Evolutionary conservation across 345 rosid species (phyloP).

Genomic region (Hibiscus tridactylites): DNA sequence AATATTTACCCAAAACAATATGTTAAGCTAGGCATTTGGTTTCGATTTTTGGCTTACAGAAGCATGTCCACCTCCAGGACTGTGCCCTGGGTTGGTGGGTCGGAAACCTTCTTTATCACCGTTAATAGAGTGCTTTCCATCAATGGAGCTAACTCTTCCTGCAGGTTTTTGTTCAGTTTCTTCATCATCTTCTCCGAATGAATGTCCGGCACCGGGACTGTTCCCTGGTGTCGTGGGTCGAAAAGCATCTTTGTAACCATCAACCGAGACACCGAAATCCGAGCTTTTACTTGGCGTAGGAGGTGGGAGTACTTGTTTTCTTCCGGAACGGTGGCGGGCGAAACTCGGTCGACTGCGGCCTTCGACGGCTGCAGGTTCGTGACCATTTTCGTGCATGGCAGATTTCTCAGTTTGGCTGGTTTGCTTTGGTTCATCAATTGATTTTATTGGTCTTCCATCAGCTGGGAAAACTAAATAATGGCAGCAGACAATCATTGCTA

Average conservation of each 20-base stretch:
- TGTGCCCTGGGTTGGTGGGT: constrained; percentile 38
- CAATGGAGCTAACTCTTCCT: neutral
- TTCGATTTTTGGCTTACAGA: neutral
- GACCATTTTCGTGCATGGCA: neutral
- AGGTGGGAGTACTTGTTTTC: neutral
- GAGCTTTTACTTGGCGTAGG: neutral
- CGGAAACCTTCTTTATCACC: constrained; percentile 23
- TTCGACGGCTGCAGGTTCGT: neutral
- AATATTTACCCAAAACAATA: neutral
- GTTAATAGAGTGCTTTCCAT: constrained; percentile 6
- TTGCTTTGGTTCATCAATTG: neutral
- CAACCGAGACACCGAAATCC: neutral
- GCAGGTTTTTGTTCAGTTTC: neutral
- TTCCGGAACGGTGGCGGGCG: neutral
- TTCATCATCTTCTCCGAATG: neutral
- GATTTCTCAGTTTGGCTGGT: neutral
- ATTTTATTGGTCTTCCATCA: constrained; percentile 29
- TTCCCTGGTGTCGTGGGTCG: constrained; percentile 29
- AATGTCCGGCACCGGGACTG: constrained; percentile 36
- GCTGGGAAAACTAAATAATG: constrained; percentile 13
- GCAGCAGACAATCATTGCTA: constrained; percentile 12
- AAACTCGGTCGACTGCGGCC: neutral
- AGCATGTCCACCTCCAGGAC: constrained; percentile 17
- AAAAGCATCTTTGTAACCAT: constrained; percentile 8
- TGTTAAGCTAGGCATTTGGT: constrained; percentile 1